A percentile compares a stretch with the other conserved stretches of the same genome.
Conservation (phyloP, 257 asterid genomes). For the Ophiorrhiza pumila region DNA sequence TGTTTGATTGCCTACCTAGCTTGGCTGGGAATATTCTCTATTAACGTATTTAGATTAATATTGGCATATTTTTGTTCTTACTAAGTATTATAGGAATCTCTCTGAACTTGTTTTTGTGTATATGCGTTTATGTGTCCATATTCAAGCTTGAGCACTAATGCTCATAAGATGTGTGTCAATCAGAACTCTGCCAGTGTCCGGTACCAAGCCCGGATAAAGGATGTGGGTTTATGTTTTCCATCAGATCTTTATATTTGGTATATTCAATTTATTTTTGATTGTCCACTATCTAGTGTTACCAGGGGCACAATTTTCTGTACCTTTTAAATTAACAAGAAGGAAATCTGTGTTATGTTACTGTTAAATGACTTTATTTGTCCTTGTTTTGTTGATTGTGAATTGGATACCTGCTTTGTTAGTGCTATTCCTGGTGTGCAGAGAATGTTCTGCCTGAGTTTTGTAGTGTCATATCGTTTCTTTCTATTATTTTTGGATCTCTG, state of each 20-base stretch:
- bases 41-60: not conserved
- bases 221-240: not conserved
- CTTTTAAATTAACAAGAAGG: not conserved
- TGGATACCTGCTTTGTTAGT: not conserved
- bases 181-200: slow-evolving; percentile 10
- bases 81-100: not conserved
- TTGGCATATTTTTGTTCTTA: not conserved
- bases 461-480: no score
- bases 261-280: not conserved
- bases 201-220: slow-evolving; percentile 13
- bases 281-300: not conserved
- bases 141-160: not conserved
- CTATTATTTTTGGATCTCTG: no score
- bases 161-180: not conserved
- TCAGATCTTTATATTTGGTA: not conserved
- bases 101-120: not conserved
- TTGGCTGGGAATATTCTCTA: not conserved
- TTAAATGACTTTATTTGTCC: not conserved
- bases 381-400: not conserved
- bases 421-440: not conserved
- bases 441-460: not conserved
- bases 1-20: not conserved
- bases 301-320: not conserved
- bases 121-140: not conserved
- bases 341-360: not conserved